These are phyloP conservation scores for Rubus parviflorus DNA, from an alignment of 306 rosid genomes.

Conservation along the genomic window DNA sequence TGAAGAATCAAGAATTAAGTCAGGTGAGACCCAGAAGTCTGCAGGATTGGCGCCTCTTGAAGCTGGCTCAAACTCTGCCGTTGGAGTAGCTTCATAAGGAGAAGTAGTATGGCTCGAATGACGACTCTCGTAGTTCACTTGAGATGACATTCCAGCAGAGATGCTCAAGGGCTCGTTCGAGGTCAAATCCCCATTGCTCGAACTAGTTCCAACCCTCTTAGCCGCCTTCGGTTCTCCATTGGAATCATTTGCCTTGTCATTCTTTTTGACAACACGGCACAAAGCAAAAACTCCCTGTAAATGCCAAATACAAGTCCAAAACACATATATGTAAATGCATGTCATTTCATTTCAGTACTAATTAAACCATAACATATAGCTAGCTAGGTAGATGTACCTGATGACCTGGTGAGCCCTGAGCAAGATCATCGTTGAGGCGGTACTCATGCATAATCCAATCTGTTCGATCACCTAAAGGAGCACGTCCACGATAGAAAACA, in stretches of 20 bases:
- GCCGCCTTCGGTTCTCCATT: conserved; percentile 45
- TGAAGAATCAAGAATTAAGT: conserved; percentile 80
- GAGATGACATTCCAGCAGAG: conserved; percentile 46
- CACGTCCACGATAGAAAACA: conserved; percentile 87
- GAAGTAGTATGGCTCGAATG: conserved; percentile 50
- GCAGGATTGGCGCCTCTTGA: conserved; percentile 46
- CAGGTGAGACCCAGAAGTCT: conserved; percentile 69
- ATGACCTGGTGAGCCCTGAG: conserved; percentile 50
- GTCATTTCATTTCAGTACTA: neutral
- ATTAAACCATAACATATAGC: neutral
- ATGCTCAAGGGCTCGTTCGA: conserved; percentile 37
- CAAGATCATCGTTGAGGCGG: conserved; percentile 67
- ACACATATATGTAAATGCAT: no score
- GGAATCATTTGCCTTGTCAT: conserved; percentile 51
- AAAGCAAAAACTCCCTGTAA: conserved; percentile 73
- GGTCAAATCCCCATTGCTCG: conserved; percentile 37
- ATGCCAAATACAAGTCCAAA: neutral
- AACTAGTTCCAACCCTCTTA: conserved; percentile 40
- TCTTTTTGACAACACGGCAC: conserved; percentile 80
- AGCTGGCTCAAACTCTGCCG: conserved; percentile 43
- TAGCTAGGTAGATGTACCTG: conserved; percentile 51
- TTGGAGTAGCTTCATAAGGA: conserved; percentile 41
- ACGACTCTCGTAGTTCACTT: conserved; percentile 49
- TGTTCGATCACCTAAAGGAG: conserved; percentile 81
- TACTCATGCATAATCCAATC: conserved; percentile 95